Evolutionary conservation across 1,284 basidiomycete species (phyloP).

Genomic region (Sanghuangporus sanghuang): DNA sequence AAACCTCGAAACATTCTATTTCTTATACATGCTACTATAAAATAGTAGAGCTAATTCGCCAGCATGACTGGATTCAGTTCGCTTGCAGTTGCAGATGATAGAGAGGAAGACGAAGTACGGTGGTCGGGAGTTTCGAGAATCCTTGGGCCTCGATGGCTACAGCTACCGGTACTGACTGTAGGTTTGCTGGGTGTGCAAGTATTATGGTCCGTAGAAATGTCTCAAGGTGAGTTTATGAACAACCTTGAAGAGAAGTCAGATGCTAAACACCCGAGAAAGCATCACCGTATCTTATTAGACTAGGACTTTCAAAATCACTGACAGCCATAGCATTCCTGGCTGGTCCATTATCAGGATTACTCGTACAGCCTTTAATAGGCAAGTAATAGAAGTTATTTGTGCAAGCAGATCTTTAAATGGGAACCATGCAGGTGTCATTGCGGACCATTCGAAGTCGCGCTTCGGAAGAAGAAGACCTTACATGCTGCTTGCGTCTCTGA

Average conservation of each 20-base stretch:
- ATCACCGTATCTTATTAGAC: conserved; percentile 88
- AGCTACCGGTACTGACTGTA: conserved; percentile 68
- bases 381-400: conserved; percentile 8
- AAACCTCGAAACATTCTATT: not conserved
- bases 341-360: conserved; percentile 85
- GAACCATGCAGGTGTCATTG: conserved; percentile 53
- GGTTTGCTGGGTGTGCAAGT: conserved; percentile 80
- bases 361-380: conserved; percentile 90
- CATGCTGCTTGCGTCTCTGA: conserved; percentile 67
- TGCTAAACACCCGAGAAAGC: conserved; percentile 34
- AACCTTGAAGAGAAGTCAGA: not conserved
- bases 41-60: not conserved
- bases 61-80: conserved; percentile 44
- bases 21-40: not conserved
- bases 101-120: conserved; percentile 31
- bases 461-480: conserved; percentile 84
- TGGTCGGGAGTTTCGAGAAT: conserved; percentile 53
- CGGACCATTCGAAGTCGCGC: conserved; percentile 83
- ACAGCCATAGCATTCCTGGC: conserved; percentile 94
- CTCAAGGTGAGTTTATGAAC: conserved; percentile 59
- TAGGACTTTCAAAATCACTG: conserved; percentile 83
- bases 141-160: conserved; percentile 54
- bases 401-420: not conserved
- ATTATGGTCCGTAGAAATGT: conserved; percentile 91
- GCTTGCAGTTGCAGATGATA: conserved; percentile 35